Conservation (phyloP, 768 basidiomycete species). For the Amyloporia xantha region DNA sequence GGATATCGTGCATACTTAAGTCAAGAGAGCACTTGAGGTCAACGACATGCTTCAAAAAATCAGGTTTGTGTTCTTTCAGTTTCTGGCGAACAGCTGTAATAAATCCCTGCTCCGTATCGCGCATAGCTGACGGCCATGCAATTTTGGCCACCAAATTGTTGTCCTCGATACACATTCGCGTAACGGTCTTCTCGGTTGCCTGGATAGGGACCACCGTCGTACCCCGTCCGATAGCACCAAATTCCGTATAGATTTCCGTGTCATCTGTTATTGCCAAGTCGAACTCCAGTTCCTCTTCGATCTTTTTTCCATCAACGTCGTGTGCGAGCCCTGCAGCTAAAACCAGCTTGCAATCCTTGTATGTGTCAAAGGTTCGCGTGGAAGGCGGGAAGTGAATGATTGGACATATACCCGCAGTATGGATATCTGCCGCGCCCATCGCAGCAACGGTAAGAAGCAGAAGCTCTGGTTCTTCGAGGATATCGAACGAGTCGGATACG, state of each 20-base stretch:
- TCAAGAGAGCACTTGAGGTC: no score
- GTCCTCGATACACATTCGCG: neutral
- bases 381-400: neutral
- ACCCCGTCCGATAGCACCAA: no score
- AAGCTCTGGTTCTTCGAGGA: neutral
- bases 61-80: no score
- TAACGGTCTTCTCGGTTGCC: no score
- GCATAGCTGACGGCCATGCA: no score
- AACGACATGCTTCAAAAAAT: no score
- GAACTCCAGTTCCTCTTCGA: neutral
- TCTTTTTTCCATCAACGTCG: neutral
- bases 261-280: neutral
- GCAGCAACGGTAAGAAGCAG: slow-evolving; percentile 3
- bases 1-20: no score
- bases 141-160: no score
- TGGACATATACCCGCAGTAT: slow-evolving; percentile 1
- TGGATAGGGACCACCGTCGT: no score
- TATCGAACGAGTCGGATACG: neutral
- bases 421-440: neutral
- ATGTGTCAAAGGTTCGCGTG: neutral
- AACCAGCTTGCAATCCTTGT: neutral
- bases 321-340: neutral
- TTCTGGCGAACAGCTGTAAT: no score
- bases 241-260: neutral
- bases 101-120: neutral